Conservation (phyloP, 345 rosid species). For the Syzygium aromaticum region DNA sequence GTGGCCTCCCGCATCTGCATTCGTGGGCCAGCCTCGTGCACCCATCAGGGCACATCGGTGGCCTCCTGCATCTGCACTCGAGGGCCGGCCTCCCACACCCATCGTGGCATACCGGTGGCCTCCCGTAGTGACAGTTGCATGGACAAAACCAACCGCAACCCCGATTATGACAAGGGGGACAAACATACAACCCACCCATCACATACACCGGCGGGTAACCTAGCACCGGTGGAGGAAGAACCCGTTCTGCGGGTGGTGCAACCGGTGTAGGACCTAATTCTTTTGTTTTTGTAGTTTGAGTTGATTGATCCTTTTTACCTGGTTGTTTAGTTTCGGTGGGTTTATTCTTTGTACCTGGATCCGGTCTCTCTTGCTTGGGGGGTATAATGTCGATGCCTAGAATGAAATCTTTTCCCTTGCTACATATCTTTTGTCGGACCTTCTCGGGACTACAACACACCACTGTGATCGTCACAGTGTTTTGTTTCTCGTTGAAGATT, state of each 20-base stretch:
- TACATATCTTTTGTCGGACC: slow-evolving; percentile 4
- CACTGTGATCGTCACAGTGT: slow-evolving; percentile 48
- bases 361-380: neutral
- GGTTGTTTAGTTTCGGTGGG: neutral
- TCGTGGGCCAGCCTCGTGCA: neutral
- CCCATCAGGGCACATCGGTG: slow-evolving; percentile 2
- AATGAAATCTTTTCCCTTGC: neutral
- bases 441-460: slow-evolving; percentile 59
- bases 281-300: neutral
- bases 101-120: neutral
- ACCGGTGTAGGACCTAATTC: neutral
- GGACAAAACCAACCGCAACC: neutral
- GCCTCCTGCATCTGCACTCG: too few species aligned
- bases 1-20: neutral
- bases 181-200: neutral
- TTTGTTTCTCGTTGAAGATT: slow-evolving; percentile 44
- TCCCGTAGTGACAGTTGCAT: neutral
- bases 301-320: neutral
- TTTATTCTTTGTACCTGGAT: neutral
- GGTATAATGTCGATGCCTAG: neutral
- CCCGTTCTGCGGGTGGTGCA: neutral
- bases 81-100: neutral
- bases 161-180: neutral
- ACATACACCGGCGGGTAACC: neutral
- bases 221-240: neutral